Evolutionary conservation across 208 protist species (phyloP).

Genomic region (Polymyxa betae): DNA sequence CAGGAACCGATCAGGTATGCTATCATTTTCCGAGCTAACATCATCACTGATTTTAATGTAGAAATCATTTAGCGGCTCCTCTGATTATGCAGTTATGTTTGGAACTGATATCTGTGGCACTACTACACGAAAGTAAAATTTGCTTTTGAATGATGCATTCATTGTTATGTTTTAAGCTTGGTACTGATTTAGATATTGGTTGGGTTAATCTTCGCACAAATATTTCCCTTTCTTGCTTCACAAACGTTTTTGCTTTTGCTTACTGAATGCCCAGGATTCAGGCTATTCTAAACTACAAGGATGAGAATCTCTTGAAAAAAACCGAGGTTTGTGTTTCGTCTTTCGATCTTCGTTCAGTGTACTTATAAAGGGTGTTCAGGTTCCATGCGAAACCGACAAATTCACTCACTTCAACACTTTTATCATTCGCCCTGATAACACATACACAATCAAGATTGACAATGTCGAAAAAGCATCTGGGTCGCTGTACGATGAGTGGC

Average conservation of each 20-base stretch:
- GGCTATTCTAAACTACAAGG: conserved; percentile 69
- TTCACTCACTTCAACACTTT: conserved; percentile 65
- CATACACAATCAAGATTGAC: conserved; percentile 72
- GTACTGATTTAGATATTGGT: too few species aligned
- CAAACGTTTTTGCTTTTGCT: background rate
- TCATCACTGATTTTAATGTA: background rate
- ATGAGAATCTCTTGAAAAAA: conserved; percentile 63
- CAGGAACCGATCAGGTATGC: conserved; percentile 59
- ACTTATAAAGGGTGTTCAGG: too few species aligned
- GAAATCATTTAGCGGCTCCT: background rate
- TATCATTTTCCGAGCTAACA: background rate
- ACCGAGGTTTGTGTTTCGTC: too few species aligned
- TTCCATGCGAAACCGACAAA: conserved; percentile 60
- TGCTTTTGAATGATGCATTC: too few species aligned
- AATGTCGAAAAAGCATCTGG: conserved; percentile 65
- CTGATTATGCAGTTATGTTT: conserved; percentile 69
- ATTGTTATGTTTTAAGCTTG: too few species aligned
- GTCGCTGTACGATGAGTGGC: conserved; percentile 53
- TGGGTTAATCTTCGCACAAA: too few species aligned
- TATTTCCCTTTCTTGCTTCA: background rate
- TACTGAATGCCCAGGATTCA: conserved; percentile 58
- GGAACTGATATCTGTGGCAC: conserved; percentile 73
- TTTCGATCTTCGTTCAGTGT: too few species aligned
- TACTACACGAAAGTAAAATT: conserved; percentile 63
- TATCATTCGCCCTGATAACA: conserved; percentile 52